Evolutionary conservation across 1,139 yeast genomes (phyloP).

Genomic region (Candida freyschussii): DNA sequence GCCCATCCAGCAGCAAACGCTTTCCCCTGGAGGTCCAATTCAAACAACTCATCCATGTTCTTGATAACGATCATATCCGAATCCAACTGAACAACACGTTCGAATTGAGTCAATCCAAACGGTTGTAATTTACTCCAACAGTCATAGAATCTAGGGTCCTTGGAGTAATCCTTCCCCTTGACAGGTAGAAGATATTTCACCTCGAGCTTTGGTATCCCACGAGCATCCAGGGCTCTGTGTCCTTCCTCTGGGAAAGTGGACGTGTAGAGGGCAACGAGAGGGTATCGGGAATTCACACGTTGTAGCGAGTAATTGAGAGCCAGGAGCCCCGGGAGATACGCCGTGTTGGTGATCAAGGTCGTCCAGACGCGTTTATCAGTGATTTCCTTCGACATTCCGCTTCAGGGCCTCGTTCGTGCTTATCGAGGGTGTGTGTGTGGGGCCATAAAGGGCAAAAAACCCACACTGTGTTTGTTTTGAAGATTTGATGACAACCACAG

Average conservation of each 20-base stretch:
- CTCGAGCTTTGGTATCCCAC: conserved; percentile 37
- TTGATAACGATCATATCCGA: conserved; percentile 50
- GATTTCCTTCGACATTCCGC: no score
- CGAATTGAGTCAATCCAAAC: conserved; percentile 42
- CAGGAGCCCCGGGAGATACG: conserved; percentile 45
- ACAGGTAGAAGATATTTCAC: conserved; percentile 41
- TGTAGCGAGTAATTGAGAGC: conserved; percentile 43
- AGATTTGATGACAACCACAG: no score
- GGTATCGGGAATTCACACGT: conserved; percentile 38
- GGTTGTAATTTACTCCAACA: conserved; percentile 57
- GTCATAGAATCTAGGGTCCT: conserved; percentile 48
- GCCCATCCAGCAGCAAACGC: conserved; percentile 56
- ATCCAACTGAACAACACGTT: conserved; percentile 48
- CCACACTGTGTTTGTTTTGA: no score
- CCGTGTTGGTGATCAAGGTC: conserved; percentile 45
- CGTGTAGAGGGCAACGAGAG: conserved; percentile 47
- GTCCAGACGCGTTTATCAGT: conserved; percentile 39
- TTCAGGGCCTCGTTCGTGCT: no score
- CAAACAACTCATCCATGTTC: conserved; percentile 55
- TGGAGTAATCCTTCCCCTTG: conserved; percentile 37
- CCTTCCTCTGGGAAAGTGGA: conserved; percentile 38
- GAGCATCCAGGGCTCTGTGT: conserved; percentile 33
- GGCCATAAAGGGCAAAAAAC: no score
- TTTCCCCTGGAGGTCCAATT: conserved; percentile 28
- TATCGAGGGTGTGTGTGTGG: no score